Conservation (phyloP, 2,329 filamentous ascomycete genomes). For the Alternaria burnsii region DNA sequence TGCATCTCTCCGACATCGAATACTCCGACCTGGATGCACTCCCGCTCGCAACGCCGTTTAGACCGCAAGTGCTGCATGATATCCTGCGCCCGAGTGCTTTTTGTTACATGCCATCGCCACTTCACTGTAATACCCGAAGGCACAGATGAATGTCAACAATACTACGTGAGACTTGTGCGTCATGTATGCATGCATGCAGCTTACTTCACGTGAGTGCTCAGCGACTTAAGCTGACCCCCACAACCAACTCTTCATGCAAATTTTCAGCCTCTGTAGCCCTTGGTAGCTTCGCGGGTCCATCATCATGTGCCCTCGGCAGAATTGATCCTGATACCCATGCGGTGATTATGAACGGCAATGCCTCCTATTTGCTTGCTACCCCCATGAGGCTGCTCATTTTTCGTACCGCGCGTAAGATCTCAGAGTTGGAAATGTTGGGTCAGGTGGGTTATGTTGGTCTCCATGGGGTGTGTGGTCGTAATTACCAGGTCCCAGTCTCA, state of each 20-base stretch:
- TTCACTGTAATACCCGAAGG: not conserved
- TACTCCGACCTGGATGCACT: not conserved
- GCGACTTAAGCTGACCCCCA: not conserved
- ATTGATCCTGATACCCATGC: constrained; percentile 2
- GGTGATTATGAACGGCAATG: not conserved
- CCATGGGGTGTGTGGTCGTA: not conserved
- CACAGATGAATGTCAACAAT: not conserved
- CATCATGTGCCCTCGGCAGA: not conserved
- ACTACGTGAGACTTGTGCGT: not conserved
- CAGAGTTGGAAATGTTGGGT: not conserved
- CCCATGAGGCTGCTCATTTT: not conserved
- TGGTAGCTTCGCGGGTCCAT: constrained; percentile 5
- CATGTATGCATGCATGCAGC: not conserved
- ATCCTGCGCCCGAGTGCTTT: not conserved
- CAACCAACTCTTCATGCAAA: not conserved
- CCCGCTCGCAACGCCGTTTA: not conserved
- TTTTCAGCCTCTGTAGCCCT: not conserved
- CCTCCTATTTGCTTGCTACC: not conserved
- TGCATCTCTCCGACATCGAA: not conserved
- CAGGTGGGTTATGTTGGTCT: not conserved
- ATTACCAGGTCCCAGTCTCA: not conserved
- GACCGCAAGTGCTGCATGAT: not conserved
- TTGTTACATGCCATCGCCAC: not conserved
- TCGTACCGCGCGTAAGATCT: not conserved
- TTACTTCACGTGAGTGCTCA: constrained; percentile 7